Evolutionary conservation across 108 stramenopile species (phyloP), one percentile per base, ranked within the genome.

Genomic region (Fistulifera pelliculosa): DNA sequence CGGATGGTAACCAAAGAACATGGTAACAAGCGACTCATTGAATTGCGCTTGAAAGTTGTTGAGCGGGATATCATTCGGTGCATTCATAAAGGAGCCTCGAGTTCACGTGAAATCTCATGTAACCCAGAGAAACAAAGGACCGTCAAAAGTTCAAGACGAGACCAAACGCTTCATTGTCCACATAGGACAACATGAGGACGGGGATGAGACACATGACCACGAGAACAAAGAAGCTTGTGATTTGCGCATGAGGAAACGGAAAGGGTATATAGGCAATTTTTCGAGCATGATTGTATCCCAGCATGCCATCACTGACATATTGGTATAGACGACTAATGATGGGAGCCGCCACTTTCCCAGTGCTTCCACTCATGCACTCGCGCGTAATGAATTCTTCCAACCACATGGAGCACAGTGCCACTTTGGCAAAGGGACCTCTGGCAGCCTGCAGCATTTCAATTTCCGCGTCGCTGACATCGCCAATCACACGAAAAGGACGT

Each of bases 221-320:
- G 41, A 77, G 41, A 11, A 80, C 61, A 47, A 77, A 80, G 31
- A 58, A 56, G 38, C 45, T 77, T 64, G 71, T 69, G 19, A 77
- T 63, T 62, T 89, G 87, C 14, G 76, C 71, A 52, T 84, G 83
- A 1, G 84, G 79, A 49, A 89, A 84, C 12, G 87, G 87, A 52
- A 89, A 85, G 0, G 83, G 83, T 21, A 89, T 72, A 54, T 77
- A 85, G 11, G 79, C 74, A 75, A 89, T 59, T 56, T 89, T 89
- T 15, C 87, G 62, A 11, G 87, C 87, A 45, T 81, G 65, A 56
- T 89, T 89, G 68, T 82, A 89, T 50, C 70, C 54, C 7, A 62
- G 26, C 47, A 64, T 41, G 12, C 87, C 87, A 44, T 84, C 83
- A 40, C 64, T 69, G 25, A 66, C 35, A 49, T 64, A 80, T 58